Evolutionary conservation across 495 filamentous ascomycete species (phyloP).

Genomic region (Podospora fimiseda): DNA sequence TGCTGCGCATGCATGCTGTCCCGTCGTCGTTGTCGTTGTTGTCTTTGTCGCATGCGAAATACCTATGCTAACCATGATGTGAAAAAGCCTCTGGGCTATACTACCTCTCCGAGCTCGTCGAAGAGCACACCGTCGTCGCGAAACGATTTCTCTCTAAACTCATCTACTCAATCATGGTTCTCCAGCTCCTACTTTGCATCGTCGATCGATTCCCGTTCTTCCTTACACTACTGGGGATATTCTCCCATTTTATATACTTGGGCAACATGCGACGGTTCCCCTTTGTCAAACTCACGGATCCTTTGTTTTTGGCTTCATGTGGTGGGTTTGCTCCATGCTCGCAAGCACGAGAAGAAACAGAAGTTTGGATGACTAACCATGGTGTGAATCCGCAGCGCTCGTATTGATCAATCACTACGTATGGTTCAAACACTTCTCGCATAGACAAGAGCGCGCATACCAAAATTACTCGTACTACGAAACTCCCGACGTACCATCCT

Average conservation of each 20-base stretch:
- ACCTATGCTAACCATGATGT: too few species aligned
- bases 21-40: too few species aligned
- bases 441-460: slow-evolving; percentile 44
- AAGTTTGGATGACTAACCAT: neutral
- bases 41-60: too few species aligned
- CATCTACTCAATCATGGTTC: slow-evolving; percentile 74
- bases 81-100: slow-evolving; percentile 92
- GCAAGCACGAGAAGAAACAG: neutral
- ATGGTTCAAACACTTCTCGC: slow-evolving; percentile 92
- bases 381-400: slow-evolving; percentile 45
- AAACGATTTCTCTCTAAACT: slow-evolving; percentile 76
- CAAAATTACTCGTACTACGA: slow-evolving; percentile 51
- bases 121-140: slow-evolving; percentile 91
- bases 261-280: slow-evolving; percentile 86
- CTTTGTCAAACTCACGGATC: slow-evolving; percentile 81
- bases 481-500: slow-evolving; percentile 59
- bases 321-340: slow-evolving; percentile 36
- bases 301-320: slow-evolving; percentile 80
- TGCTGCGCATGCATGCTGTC: neutral
- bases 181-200: slow-evolving; percentile 67
- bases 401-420: slow-evolving; percentile 92
- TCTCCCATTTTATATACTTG: slow-evolving; percentile 79
- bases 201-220: slow-evolving; percentile 78
- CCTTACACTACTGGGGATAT: slow-evolving; percentile 67
- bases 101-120: slow-evolving; percentile 95